Base-by-base conservation (phyloP, 495 filamentous ascomycete genomes). In the Cenococcum geophilum region DNA sequence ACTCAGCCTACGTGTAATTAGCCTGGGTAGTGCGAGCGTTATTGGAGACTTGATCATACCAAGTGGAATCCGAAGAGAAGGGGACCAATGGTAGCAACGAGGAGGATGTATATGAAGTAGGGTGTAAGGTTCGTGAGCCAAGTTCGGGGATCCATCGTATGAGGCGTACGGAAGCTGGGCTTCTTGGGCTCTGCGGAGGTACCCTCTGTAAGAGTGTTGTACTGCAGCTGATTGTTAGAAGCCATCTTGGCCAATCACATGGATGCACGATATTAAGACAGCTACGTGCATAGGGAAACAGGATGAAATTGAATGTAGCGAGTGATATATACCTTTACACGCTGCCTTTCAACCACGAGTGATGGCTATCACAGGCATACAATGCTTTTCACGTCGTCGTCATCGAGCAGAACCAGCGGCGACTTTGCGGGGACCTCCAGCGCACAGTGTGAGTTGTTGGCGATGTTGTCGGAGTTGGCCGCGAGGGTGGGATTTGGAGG, bases 21-120 rank as follows among this genome's bases (percentile, higher is more conserved):
- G 74, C 35, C 50, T 55, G 8, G 23, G 11, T 57, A 9, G 16
- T 14, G 32, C n/a, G 21, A 16, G n/a, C 20, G 55, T 49, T 25
- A 51, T 53, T 61, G 32, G 47, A 61, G 27, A 23, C 56, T 53
- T 56, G 22, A 32, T 23, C 71, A 35, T 81, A 96, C 92, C 73
- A 98, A 73, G 74, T 97, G 95, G 71, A 87, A 97, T 21, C 95
- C 93, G 67, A 97, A 97, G 68, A 95, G 91, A 9, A 96, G 81
- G 1, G 93, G 89, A 5, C 91, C 92, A 16, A 95, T 57, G 21
- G 74, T 75, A 11, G 72, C 64, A 20, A 68, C 65, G 57, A 73
- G 59, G 54, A 76, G 71, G 37, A 71, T 47, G 61, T 69, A 75
- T 55, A 76, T 45, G 61, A 76, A 72, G 64, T 70, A 73, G 18